These are phyloP conservation scores for Coemansia sp. DNA, from an alignment of 371 early-diverging fungal genomes.

Conservation along the genomic window DNA sequence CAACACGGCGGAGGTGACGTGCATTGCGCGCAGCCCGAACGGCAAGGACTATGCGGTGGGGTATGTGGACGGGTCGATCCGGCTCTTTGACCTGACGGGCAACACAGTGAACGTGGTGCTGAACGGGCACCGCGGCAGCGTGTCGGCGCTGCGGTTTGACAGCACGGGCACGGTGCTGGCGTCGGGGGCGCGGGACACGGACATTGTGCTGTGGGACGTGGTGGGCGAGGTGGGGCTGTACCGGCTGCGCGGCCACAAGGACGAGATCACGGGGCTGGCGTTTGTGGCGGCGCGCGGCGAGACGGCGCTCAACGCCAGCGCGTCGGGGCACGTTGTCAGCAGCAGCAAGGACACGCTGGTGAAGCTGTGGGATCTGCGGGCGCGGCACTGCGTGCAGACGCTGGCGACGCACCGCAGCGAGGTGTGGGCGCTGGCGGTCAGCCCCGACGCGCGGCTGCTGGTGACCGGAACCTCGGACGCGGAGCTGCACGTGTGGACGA, in stretches of 20 bases:
- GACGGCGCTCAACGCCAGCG: constrained; percentile 41
- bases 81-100: constrained; percentile 55
- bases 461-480: constrained; percentile 87
- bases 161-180: constrained; percentile 75
- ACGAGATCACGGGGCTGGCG: constrained; percentile 75
- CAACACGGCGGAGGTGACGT: constrained; percentile 78
- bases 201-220: constrained; percentile 93
- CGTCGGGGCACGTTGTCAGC: constrained; percentile 73
- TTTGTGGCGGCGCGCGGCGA: constrained; percentile 52
- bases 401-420: constrained; percentile 89
- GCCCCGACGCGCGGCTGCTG: constrained; percentile 60
- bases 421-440: constrained; percentile 81
- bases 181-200: constrained; percentile 90
- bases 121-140: constrained; percentile 88
- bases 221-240: constrained; percentile 86
- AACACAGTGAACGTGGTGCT: constrained; percentile 61
- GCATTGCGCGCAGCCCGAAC: constrained; percentile 67
- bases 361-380: constrained; percentile 93
- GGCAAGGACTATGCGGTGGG: constrained; percentile 78
- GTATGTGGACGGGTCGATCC: constrained; percentile 55
- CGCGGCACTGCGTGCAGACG: constrained; percentile 93
- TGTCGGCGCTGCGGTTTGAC: constrained; percentile 83
- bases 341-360: constrained; percentile 92
- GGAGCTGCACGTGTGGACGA: constrained; percentile 82
- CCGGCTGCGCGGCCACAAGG: constrained; percentile 91